Base-by-base conservation (phyloP, 2,329 filamentous ascomycete species). In the Didymella pomorum region DNA sequence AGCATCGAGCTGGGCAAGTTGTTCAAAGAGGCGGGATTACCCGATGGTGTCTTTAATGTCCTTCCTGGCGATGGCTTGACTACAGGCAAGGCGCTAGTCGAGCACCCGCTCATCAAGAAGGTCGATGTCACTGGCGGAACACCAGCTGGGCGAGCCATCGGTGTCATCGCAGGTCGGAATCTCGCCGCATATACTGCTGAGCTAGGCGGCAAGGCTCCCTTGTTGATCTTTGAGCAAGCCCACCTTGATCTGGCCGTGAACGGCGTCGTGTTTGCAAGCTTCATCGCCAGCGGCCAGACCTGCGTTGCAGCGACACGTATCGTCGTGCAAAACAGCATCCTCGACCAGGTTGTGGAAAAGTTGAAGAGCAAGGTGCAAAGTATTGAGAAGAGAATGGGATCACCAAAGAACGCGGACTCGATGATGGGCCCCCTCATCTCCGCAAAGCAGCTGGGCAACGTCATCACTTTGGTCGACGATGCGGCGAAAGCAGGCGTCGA, bases 371-470 rank as follows among this genome's bases (percentile, higher is more conserved):
- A 78, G 54, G 69, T 84, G 2, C 79, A 85, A n/a, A 84, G 81
- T 5, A 84, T 87, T 28, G 68, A 78, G 0, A 70, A 77, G 3
- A 80, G 83, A 4, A 86, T 89, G 71, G 87, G 87, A 1, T 80
- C 82, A 4, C 86, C 86, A 0, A 78, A 73, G 3, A 85, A 89
- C 53, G 75, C 78, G 0, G 79, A 80, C 1, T 87, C 84, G 0
- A 84, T 84, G 73, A 90, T 90, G 83, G 88, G 88, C 0, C 85
- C 86, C 0, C 75, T 90, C 2, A 83, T 90, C 31, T 89, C 87
- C 0, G 80, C 79, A 6, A 82, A 80, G 65, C 83, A 82, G 47
- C 66, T 79, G 1, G 64, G 49, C 0, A 78, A 78, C 28, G 77
- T 81, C 0, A 61, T 64, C 18, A 62, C 61, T 3, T 70, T 81